Base-by-base conservation (phyloP, 495 filamentous ascomycete genomes). In the Mycothermus thermophilus region DNA sequence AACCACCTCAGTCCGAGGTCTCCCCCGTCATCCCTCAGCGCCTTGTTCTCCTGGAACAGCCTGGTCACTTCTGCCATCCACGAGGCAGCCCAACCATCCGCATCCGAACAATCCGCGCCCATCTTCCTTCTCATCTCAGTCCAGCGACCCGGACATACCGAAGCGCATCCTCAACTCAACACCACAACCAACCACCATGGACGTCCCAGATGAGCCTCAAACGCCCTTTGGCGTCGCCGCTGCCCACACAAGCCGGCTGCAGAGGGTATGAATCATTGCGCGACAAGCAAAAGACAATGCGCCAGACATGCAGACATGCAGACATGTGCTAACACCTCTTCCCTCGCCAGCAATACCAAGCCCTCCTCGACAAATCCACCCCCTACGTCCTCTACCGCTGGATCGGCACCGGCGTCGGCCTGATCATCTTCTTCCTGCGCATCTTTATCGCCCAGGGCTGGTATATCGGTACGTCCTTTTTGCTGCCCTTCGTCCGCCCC, bases 401-500 rank as follows among this genome's bases (percentile, higher is more conserved):
- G 90, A 62, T 77, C 35, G 75, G 79, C 57, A 93, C 86, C 12
- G 79, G 48, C 15, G 71, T 74, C 8, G 66, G 80, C 17, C 72
- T 96, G 35, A 34, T 80, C 37, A 11, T 83, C 35, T 95, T 97
- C 71, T 84, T 87, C 55, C 51, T 88, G 40, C 76, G 90, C 45
- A 87, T 97, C 47, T 63, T 97, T 45, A 37, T 92, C 13, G 82
- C 86, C 31, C 85, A 94, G 64, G 90, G 90, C 53, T 97, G 90
- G 90, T 97, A 97, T 50, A 95, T 97, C 37, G 87, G 88, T 96
- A 69, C 42, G 77, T 42, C 9, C 5, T 4, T 5, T n/a, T n/a
- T n/a, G n/a, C n/a, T n/a, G n/a, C n/a, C n/a, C n/a, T n/a, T n/a
- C n/a, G n/a, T n/a, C n/a, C n/a, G n/a, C n/a, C n/a, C n/a, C n/a